These are phyloP conservation scores for Acorus calamus DNA, from an alignment of 106 monocot genomes.

Conservation along the genomic window DNA sequence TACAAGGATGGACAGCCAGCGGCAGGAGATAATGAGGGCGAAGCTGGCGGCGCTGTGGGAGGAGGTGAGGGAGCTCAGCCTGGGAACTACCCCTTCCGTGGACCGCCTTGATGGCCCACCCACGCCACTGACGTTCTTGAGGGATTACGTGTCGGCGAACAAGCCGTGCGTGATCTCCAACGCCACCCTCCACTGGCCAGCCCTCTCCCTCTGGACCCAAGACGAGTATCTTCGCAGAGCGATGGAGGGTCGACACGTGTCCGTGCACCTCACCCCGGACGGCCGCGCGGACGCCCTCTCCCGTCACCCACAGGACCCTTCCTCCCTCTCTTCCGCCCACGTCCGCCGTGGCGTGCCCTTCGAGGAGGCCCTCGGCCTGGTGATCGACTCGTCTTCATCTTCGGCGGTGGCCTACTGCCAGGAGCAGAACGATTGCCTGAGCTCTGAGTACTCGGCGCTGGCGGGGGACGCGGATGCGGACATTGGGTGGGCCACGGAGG, in stretches of 20 bases:
- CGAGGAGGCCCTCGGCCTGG: constrained; percentile 26
- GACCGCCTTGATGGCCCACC: constrained; percentile 47
- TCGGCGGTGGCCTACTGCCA: constrained; percentile 59
- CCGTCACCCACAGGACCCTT: constrained; percentile 9
- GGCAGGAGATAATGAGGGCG: constrained; percentile 8
- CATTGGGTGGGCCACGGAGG: constrained; percentile 72
- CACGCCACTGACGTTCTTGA: constrained; percentile 53
- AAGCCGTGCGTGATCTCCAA: constrained; percentile 66
- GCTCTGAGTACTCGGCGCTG: constrained; percentile 56
- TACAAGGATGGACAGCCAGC: too few species aligned
- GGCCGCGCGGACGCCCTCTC: constrained; percentile 83
- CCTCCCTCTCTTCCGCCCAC: constrained; percentile 34
- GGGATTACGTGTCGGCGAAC: constrained; percentile 59
- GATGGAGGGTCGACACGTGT: constrained; percentile 37
- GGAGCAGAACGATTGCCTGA: constrained; percentile 90
- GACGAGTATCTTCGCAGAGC: constrained; percentile 49
- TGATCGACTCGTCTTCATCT: constrained; percentile 18
- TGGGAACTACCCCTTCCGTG: constrained; percentile 19
- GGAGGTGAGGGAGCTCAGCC: constrained; percentile 58
- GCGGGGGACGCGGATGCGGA: constrained; percentile 58
- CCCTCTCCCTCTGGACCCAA: constrained; percentile 41
- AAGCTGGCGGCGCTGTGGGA: constrained; percentile 27
- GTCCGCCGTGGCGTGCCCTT: constrained; percentile 33
- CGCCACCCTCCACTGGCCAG: constrained; percentile 54
- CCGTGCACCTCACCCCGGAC: constrained; percentile 84